Percentiles rank a stretch among this genome's conserved stretches.
Evolutionary conservation across 2,329 filamentous ascomycete genomes (phyloP).

Genomic region (Gaeumannomyces tritici): DNA sequence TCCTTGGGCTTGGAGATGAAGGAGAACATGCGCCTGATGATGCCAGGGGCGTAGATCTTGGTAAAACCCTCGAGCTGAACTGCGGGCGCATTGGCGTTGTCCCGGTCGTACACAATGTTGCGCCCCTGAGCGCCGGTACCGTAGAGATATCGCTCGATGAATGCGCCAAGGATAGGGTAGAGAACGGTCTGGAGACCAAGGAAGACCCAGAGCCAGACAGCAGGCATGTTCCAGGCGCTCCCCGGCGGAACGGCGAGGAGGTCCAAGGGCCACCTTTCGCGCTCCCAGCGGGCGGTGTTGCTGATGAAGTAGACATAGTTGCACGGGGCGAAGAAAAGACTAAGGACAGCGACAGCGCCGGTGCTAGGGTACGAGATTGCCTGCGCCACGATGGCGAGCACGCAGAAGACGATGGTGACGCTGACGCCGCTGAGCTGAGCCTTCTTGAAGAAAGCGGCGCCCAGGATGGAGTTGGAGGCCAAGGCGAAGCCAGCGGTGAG

Average conservation of each 20-base stretch:
- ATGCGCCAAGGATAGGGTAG: slow-evolving; percentile 66
- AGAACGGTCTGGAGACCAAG: slow-evolving; percentile 66
- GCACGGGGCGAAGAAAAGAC: slow-evolving; percentile 75
- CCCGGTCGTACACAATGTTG: slow-evolving; percentile 31
- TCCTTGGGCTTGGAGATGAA: slow-evolving; percentile 40
- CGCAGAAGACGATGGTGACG: slow-evolving; percentile 59
- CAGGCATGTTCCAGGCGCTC: slow-evolving; percentile 59
- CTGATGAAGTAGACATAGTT: slow-evolving; percentile 78
- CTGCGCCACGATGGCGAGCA: slow-evolving; percentile 77
- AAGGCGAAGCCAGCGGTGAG: slow-evolving; percentile 68
- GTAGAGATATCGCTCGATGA: slow-evolving; percentile 65
- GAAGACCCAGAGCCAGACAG: slow-evolving; percentile 70
- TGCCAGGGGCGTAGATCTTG: slow-evolving; percentile 65
- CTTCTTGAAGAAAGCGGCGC: slow-evolving; percentile 75
- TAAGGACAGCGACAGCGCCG: slow-evolving; percentile 57
- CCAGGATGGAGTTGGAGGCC: slow-evolving; percentile 71
- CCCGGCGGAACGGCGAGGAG: slow-evolving; percentile 52
- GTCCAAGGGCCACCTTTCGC: slow-evolving; percentile 46
- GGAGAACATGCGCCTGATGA: slow-evolving; percentile 44
- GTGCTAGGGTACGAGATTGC: slow-evolving; percentile 54
- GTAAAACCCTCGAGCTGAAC: slow-evolving; percentile 65
- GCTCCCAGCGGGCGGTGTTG: slow-evolving; percentile 68
- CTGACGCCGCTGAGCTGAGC: slow-evolving; percentile 82
- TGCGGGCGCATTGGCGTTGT: slow-evolving; percentile 33
- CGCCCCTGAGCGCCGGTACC: slow-evolving; percentile 60